A percentile compares a stretch with the other conserved stretches of the same genome.
phyloP scores from a whole-genome alignment of 2,329 filamentous ascomycete species.

The Penicillium sp. region DNA sequence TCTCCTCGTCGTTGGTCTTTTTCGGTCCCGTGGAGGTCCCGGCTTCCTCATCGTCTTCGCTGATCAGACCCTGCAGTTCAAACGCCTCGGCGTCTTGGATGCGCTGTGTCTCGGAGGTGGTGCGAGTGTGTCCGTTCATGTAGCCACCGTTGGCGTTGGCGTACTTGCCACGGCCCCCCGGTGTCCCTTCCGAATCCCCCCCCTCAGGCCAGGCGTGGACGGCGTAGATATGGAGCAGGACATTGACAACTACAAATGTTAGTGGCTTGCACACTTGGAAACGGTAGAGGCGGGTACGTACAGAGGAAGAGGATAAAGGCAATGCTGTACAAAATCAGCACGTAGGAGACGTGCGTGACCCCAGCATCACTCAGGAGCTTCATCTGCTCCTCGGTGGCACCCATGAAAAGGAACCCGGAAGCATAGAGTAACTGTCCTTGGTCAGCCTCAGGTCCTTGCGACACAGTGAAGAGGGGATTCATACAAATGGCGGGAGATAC shows the following conservation, averaged over 20 bases:
- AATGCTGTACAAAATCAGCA: constrained; percentile 85
- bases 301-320: constrained; percentile 88
- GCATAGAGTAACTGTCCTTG: constrained; percentile 73
- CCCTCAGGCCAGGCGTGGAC: constrained; percentile 53
- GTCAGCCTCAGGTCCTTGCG: constrained; percentile 1
- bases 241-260: constrained; percentile 62
- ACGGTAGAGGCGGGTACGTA: constrained; percentile 39
- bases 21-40: constrained; percentile 30
- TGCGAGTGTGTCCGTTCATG: constrained; percentile 47
- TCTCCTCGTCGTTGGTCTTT: constrained; percentile 17
- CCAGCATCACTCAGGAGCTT: constrained; percentile 66
- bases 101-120: constrained; percentile 45
- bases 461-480: constrained; percentile 44
- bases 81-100: constrained; percentile 86
- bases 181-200: constrained; percentile 20
- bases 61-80: constrained; percentile 85
- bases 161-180: constrained; percentile 15
- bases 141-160: constrained; percentile 15
- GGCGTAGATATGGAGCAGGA: constrained; percentile 82
- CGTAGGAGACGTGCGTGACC: constrained; percentile 86
- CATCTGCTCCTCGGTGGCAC: constrained; percentile 97
- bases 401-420: constrained; percentile 95
- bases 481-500: constrained; percentile 66
- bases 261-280: constrained; percentile 1
- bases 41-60: constrained; percentile 76